Conservation (phyloP, 148 eudicot species). For the Rhododendron vialii region DNA sequence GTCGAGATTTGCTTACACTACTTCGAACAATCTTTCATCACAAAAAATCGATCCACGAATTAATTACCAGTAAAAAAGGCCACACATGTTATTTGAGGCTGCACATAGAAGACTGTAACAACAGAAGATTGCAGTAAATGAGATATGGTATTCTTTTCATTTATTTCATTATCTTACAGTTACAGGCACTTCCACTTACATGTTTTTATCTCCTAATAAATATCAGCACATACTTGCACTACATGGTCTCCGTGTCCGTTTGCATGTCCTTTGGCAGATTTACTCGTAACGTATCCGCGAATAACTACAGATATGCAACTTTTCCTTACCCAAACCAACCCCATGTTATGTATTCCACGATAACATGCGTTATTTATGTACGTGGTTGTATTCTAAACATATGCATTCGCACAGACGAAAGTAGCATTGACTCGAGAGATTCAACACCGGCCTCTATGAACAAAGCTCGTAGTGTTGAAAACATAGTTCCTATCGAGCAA, state of each 20-base stretch:
- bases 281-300: neutral
- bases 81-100: neutral
- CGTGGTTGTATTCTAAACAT: neutral
- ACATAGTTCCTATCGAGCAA: neutral
- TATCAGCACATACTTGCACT: neutral
- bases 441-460: constrained; percentile 5
- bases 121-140: neutral
- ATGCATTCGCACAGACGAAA: neutral
- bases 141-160: neutral
- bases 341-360: neutral
- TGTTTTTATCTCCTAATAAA: neutral
- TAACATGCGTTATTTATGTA: neutral
- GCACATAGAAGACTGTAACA: neutral
- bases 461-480: neutral
- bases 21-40: neutral
- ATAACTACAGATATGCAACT: neutral
- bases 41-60: too few species aligned
- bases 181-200: neutral
- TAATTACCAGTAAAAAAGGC: neutral
- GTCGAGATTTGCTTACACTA: neutral
- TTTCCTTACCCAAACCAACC: neutral
- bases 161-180: neutral
- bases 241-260: neutral
- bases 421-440: neutral
- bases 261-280: neutral